Percentiles rank a stretch among this genome's conserved stretches.
These are phyloP conservation scores for Capsicum pubescens DNA, from an alignment of 257 asterid species.

Conservation along the genomic window DNA sequence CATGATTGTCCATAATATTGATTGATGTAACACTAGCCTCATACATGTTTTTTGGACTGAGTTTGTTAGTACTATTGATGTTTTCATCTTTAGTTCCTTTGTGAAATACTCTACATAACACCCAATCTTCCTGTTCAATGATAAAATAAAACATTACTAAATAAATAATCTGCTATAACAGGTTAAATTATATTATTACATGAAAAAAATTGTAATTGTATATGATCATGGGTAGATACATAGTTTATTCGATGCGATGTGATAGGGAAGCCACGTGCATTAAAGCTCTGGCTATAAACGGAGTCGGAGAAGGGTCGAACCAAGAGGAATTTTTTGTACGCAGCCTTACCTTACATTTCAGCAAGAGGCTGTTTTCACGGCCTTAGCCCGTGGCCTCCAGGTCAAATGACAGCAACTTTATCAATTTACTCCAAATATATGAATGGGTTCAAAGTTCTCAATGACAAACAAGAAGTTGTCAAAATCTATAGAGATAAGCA, in stretches of 20 bases:
- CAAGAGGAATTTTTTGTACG: no score
- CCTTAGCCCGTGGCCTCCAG: background rate
- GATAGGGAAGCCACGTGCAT: no score
- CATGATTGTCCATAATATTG: conserved; percentile 25
- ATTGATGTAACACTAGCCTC: conserved; percentile 30
- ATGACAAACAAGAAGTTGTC: background rate
- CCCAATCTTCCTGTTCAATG: conserved; percentile 85
- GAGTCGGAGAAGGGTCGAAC: no score
- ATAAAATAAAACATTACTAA: background rate
- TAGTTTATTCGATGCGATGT: background rate
- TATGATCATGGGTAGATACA: background rate
- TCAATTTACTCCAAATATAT: background rate
- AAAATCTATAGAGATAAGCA: background rate
- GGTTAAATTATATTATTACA: background rate
- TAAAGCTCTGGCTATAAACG: no score
- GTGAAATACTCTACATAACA: conserved; percentile 72
- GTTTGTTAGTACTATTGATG: background rate
- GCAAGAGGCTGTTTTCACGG: no score
- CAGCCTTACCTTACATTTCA: no score
- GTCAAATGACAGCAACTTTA: no score
- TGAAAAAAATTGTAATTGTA: background rate
- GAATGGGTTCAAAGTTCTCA: background rate
- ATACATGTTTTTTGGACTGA: conserved; percentile 14
- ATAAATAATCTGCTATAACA: background rate
- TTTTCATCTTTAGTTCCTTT: conserved; percentile 58